Percentiles rank a stretch among this genome's conserved stretches.
These are phyloP conservation scores for Phytophthora chlamydospora DNA, from an alignment of 352 stramenopile genomes.

Conservation along the genomic window DNA sequence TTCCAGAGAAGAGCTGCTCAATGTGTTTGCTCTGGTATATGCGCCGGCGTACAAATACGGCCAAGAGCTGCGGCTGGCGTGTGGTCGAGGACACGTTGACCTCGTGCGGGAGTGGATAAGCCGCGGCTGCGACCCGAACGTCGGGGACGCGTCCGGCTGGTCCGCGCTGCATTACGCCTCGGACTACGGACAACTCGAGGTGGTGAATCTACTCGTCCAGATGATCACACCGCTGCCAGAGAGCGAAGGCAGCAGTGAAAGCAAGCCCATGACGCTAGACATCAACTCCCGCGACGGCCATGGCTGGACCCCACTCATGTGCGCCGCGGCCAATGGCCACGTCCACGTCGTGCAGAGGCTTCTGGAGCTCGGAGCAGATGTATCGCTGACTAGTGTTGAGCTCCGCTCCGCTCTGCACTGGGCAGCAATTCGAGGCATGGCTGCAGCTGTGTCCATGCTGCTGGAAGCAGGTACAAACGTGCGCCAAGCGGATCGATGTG, in stretches of 20 bases:
- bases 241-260: background rate
- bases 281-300: constrained; percentile 54
- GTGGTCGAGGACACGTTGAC: constrained; percentile 58
- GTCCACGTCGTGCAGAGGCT: constrained; percentile 45
- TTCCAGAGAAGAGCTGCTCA: constrained; percentile 47
- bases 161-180: constrained; percentile 67
- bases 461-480: constrained; percentile 41
- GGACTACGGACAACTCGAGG: constrained; percentile 58
- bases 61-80: constrained; percentile 62
- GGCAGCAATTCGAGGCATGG: constrained; percentile 63
- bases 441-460: constrained; percentile 30
- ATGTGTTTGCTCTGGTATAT: constrained; percentile 65
- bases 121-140: constrained; percentile 68
- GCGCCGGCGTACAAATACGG: constrained; percentile 77
- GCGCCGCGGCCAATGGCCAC: constrained; percentile 63
- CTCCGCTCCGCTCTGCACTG: constrained; percentile 71
- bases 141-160: constrained; percentile 69
- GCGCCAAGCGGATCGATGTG: constrained; percentile 44
- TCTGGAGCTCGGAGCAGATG: constrained; percentile 44
- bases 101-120: constrained; percentile 50
- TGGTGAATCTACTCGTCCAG: constrained; percentile 49
- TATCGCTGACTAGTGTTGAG: constrained; percentile 43
- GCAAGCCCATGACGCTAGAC: constrained; percentile 22
- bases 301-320: constrained; percentile 65
- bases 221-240: constrained; percentile 15